phyloP scores from a whole-genome alignment of 2,329 filamentous ascomycete species.

The Nemania sp. region DNA sequence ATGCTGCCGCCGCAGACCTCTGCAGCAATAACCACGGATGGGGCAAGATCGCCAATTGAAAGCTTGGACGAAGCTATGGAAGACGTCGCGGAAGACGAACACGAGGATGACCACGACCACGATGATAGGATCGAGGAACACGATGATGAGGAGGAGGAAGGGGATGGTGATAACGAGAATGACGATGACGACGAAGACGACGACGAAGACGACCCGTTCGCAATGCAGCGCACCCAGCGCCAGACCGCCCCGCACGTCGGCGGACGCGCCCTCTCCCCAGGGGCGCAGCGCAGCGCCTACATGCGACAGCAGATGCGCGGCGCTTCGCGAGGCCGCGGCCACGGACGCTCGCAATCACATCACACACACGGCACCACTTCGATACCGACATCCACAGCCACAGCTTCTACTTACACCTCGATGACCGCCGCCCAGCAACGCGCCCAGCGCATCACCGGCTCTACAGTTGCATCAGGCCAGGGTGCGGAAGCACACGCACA shows the following conservation, averaged over 20 bases:
- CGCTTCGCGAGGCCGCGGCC: constrained; percentile 21
- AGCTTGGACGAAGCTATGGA: constrained; percentile 35
- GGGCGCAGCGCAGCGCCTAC: constrained; percentile 31
- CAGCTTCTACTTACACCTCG: constrained; percentile 3
- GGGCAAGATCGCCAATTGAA: constrained; percentile 21
- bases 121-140: constrained; percentile 11
- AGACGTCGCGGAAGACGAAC: constrained; percentile 18
- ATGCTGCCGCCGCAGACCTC: constrained; percentile 3
- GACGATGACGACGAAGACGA: constrained; percentile 31
- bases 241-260: constrained; percentile 14
- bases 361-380: constrained; percentile 11
- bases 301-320: constrained; percentile 31
- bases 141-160: constrained; percentile 14
- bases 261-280: constrained; percentile 28
- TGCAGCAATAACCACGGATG: constrained; percentile 28
- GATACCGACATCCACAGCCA: neutral
- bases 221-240: constrained; percentile 28
- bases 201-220: constrained; percentile 36
- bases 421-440: constrained; percentile 13
- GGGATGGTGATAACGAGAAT: constrained; percentile 11
- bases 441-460: constrained; percentile 27
- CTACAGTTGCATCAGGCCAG: constrained; percentile 15
- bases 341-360: constrained; percentile 21
- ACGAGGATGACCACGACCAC: constrained; percentile 20
- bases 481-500: constrained; percentile 16